phyloP scores from a whole-genome alignment of 208 protist genomes.

The Acanthamoeba triangularis region DNA sequence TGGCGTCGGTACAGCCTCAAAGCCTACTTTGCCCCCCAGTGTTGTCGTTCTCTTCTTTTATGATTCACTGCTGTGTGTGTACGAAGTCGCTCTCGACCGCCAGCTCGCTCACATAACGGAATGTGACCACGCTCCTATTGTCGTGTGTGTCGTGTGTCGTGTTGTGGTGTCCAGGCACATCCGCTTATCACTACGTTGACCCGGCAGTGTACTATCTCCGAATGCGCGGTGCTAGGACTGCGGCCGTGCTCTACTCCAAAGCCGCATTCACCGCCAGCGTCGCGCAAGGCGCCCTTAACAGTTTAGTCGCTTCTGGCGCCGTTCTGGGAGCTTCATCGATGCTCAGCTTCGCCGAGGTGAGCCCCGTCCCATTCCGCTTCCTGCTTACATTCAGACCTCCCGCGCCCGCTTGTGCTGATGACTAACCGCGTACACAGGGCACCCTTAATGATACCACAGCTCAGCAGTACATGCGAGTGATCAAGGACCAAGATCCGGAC shows the following conservation, averaged over 20 bases:
- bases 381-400: too few relatives aligned
- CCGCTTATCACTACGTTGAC: conserved; percentile 24
- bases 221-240: not conserved
- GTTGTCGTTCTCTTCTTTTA: not conserved
- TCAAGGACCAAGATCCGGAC: not conserved
- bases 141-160: too few relatives aligned
- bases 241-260: conserved; percentile 1
- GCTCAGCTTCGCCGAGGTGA: not conserved
- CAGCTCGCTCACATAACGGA: conserved; percentile 47
- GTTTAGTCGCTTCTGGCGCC: not conserved
- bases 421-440: not conserved
- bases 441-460: not conserved
- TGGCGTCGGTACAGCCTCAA: not conserved
- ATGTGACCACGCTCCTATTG: too few relatives aligned
- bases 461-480: not conserved
- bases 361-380: too few relatives aligned
- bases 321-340: not conserved
- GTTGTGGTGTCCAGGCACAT: not conserved
- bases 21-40: too few relatives aligned
- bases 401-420: not conserved
- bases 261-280: not conserved
- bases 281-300: not conserved
- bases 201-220: conserved; percentile 27
- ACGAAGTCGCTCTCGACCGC: conserved; percentile 55
- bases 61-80: not conserved